Conservation (phyloP, 805 yeast species). For the Teunomyces barrocoloradensis region DNA sequence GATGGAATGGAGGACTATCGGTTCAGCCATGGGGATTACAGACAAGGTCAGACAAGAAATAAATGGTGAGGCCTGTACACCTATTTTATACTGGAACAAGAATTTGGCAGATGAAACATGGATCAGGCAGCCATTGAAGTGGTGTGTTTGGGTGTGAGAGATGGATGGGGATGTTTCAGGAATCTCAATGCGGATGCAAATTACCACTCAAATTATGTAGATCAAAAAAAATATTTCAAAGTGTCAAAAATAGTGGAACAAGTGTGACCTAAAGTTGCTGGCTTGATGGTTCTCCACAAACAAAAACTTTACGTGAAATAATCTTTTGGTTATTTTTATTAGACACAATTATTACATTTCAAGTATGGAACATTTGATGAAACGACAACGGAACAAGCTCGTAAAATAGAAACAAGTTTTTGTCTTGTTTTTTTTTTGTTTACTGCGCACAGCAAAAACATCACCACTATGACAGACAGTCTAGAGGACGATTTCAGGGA, state of each 20-base stretch:
- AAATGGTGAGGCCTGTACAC: background rate
- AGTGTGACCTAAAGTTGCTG: too few species aligned
- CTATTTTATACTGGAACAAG: background rate
- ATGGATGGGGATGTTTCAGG: background rate
- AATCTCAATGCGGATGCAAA: background rate
- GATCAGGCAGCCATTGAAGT: background rate
- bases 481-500: slow-evolving; percentile 23
- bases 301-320: too few species aligned
- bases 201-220: background rate
- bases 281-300: too few species aligned
- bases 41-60: background rate
- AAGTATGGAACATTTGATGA: too few species aligned
- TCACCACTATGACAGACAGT: slow-evolving; percentile 7
- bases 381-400: too few species aligned
- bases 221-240: background rate
- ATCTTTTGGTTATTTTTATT: too few species aligned
- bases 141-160: background rate
- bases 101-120: background rate
- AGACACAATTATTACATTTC: too few species aligned
- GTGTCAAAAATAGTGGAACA: background rate
- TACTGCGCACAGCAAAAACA: background rate
- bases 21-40: background rate
- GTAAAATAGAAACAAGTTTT: too few species aligned
- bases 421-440: too few species aligned
- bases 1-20: slow-evolving; percentile 31